These are phyloP conservation scores for Cichorium intybus DNA, from an alignment of 140 eudicot genomes.

Conservation along the genomic window DNA sequence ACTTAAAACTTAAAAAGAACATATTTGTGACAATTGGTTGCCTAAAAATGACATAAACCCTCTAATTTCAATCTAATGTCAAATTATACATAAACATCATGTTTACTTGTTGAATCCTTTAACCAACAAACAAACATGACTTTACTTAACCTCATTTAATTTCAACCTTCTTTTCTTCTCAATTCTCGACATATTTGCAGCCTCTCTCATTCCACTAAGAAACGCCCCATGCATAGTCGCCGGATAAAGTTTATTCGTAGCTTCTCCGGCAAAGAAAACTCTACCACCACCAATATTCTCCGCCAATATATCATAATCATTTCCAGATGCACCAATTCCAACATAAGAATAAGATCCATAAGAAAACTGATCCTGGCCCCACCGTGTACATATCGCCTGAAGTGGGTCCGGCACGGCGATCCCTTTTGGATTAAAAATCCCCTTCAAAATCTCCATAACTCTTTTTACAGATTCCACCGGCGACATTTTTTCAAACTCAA, in stretches of 20 bases:
- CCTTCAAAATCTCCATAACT: constrained; percentile 80
- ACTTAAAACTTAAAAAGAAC: no score
- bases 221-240: constrained; percentile 99
- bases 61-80: background rate
- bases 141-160: background rate
- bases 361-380: constrained; percentile 91
- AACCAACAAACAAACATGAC: background rate
- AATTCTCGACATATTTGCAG: constrained; percentile 80
- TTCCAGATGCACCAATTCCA: constrained; percentile 92
- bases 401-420: constrained; percentile 91
- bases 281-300: constrained; percentile 80
- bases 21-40: background rate
- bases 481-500: constrained; percentile 70
- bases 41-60: background rate
- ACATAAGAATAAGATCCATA: constrained; percentile 94
- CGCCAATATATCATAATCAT: constrained; percentile 89
- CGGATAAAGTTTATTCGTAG: constrained; percentile 90
- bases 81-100: no score
- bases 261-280: constrained; percentile 97
- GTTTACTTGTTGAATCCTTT: background rate
- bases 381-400: constrained; percentile 90
- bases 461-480: constrained; percentile 71
- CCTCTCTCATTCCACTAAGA: constrained; percentile 97
- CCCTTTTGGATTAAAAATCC: constrained; percentile 90
- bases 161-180: constrained; percentile 43